These are phyloP conservation scores for Pneumocystis sp. DNA, from an alignment of 1,139 yeast species.

Conservation along the genomic window DNA sequence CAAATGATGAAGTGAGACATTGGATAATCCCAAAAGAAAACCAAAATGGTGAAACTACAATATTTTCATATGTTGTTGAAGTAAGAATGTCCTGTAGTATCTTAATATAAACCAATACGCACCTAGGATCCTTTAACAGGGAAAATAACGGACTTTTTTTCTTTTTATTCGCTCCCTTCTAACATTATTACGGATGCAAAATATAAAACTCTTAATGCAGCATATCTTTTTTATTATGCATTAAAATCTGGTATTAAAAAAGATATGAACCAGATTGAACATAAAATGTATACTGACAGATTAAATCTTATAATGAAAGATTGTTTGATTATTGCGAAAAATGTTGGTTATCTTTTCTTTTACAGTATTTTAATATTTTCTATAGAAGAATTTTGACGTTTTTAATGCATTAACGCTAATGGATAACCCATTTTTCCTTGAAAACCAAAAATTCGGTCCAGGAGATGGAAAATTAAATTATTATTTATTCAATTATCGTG, in stretches of 20 bases:
- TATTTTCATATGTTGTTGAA: conserved; percentile 69
- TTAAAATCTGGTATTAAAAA: conserved; percentile 36
- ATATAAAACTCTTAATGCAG: conserved; percentile 63
- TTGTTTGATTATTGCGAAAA: conserved; percentile 61
- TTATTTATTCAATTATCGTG: conserved; percentile 77
- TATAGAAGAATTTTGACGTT: conserved; percentile 52
- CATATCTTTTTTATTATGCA: conserved; percentile 83
- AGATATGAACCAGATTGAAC: conserved; percentile 18
- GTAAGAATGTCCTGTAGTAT: not conserved
- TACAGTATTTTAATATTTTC: not conserved
- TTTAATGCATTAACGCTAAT: conserved; percentile 85
- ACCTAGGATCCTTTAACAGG: conserved; percentile 32
- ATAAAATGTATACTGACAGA: conserved; percentile 36
- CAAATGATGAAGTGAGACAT: conserved; percentile 58
- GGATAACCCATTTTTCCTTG: conserved; percentile 71
- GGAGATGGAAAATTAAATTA: conserved; percentile 91
- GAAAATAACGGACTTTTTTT: conserved; percentile 69
- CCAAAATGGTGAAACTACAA: conserved; percentile 32
- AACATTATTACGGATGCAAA: conserved; percentile 56
- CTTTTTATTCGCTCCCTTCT: conserved; percentile 80
- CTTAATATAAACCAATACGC: not conserved
- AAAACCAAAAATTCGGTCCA: conserved; percentile 71
- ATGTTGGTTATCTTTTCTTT: conserved; percentile 7
- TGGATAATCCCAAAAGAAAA: conserved; percentile 50
- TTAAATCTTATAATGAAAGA: conserved; percentile 50